Conservation (phyloP, 106 monocot genomes). For the Phalaenopsis aphrodite region DNA sequence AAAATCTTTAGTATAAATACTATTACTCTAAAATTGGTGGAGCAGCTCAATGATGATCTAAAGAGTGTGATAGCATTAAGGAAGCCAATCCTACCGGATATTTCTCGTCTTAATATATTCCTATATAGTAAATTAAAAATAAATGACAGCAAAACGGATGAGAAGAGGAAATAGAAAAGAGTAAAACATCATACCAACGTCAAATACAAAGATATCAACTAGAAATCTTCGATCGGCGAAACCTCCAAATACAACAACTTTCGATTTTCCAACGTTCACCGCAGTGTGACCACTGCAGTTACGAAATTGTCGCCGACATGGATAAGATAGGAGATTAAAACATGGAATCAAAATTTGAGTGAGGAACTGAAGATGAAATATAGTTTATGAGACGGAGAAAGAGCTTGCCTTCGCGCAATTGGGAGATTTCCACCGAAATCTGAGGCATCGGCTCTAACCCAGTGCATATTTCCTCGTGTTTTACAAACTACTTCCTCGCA, state of each 20-base stretch:
- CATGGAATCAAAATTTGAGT: neutral
- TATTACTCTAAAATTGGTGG: neutral
- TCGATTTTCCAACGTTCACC: slow-evolving; percentile 74
- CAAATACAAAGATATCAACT: slow-evolving; percentile 62
- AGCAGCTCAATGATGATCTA: neutral
- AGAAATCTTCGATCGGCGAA: slow-evolving; percentile 78
- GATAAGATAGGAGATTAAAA: neutral
- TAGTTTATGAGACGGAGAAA: neutral
- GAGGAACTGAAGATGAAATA: neutral
- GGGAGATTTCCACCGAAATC: slow-evolving; percentile 80
- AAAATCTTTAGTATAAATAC: neutral
- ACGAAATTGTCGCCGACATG: slow-evolving; percentile 1
- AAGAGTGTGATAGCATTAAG: neutral
- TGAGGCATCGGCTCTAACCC: slow-evolving; percentile 75
- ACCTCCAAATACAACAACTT: slow-evolving; percentile 83
- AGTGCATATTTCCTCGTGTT: slow-evolving; percentile 45
- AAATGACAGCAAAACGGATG: neutral
- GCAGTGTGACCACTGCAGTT: slow-evolving; percentile 81
- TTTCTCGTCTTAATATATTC: neutral
- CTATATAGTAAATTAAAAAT: neutral
- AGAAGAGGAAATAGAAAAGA: neutral
- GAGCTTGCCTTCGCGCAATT: slow-evolving; percentile 53
- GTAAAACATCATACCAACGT: slow-evolving; percentile 36
- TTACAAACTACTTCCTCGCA: neutral
- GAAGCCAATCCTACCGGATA: neutral